A percentile compares a stretch with the other conserved stretches of the same genome.
Conservation (phyloP, 2,329 filamentous ascomycete genomes). For the Cladosporium halotolerans region DNA sequence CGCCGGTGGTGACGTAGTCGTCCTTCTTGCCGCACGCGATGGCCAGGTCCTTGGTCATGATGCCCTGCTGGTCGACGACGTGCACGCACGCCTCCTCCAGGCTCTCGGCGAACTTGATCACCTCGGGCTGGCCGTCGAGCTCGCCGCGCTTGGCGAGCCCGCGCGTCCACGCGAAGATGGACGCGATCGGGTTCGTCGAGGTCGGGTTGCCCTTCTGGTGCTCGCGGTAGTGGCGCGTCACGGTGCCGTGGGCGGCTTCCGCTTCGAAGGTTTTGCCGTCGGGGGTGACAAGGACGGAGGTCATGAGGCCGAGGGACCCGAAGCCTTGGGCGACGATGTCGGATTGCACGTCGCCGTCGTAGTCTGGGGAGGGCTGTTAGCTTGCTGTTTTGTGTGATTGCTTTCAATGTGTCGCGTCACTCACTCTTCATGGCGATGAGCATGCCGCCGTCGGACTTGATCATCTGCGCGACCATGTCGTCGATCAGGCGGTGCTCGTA, state of each 20-base stretch:
- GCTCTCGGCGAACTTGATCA: slow-evolving; percentile 83
- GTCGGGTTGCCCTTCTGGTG: slow-evolving; percentile 97
- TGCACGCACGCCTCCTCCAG: slow-evolving; percentile 92
- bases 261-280: slow-evolving; percentile 96
- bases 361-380: slow-evolving; percentile 54
- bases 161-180: slow-evolving; percentile 98
- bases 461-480: slow-evolving; percentile 99
- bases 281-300: slow-evolving; percentile 91
- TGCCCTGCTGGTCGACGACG: slow-evolving; percentile 84
- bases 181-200: slow-evolving; percentile 96
- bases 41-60: slow-evolving; percentile 99
- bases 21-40: slow-evolving; percentile 84
- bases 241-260: slow-evolving; percentile 95
- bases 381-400: neutral
- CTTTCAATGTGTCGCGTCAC: slow-evolving; percentile 28
- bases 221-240: slow-evolving; percentile 97
- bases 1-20: slow-evolving; percentile 83
- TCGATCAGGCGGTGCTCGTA: slow-evolving; percentile 99
- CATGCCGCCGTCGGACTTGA: slow-evolving; percentile 95
- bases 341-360: slow-evolving; percentile 97
- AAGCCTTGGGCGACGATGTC: slow-evolving; percentile 98
- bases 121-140: slow-evolving; percentile 85
- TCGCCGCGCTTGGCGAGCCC: slow-evolving; percentile 88
- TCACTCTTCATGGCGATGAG: slow-evolving; percentile 97
- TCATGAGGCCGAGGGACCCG: slow-evolving; percentile 97